Evolutionary conservation across 306 rosid genomes (phyloP), one percentile per base, ranked within the genome.

Genomic region (Gastrolobium villosum): DNA sequence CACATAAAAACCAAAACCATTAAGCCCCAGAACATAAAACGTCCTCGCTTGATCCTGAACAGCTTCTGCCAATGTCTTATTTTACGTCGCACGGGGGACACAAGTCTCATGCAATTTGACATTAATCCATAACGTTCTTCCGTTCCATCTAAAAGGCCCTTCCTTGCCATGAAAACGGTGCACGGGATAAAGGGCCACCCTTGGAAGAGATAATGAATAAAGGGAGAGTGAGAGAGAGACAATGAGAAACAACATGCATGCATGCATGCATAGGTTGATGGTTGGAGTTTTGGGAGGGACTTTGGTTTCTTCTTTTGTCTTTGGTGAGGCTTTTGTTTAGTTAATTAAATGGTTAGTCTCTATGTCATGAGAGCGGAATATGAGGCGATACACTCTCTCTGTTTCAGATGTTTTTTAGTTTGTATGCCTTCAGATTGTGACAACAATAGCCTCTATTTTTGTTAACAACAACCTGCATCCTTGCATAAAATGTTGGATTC

Each of bases 311-410:
- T 13, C 55, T 35, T 80, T 75, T 49, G 54, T 59, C 37, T 80
- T 76, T 72, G 79, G 76, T 41, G 69, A 20, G 8, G 74, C 77
- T 53, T 75, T 49, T 72, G 70, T 79, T 14, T 50, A 34, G 78
- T 74, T 77, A 30, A 68, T 74, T 77, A 30, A 68, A 62, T 48
- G 11, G 4, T 56, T 70, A 61, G 63, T 61, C 61, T 13, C 54
- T 68, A 75, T 46, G 41, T 48, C 9, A 41, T 60, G 71, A 52
- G 7, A 49, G 28, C 90, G 87, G 14, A 78, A 66, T 81, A 37
- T 68, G 8, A 55, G 93, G 84, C 87, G 81, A 78, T 63, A n/a
- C 56, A 61, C 3, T 68, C 90, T 84, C 93, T 80, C 20, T 67
- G 65, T 78, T 80, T 74, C 81, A 56, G 14, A 32, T 75, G 52